Percentiles rank a stretch among this genome's conserved stretches.
These are phyloP conservation scores for Zalaria obscura DNA, from an alignment of 2,329 filamentous ascomycete species.

Conservation along the genomic window DNA sequence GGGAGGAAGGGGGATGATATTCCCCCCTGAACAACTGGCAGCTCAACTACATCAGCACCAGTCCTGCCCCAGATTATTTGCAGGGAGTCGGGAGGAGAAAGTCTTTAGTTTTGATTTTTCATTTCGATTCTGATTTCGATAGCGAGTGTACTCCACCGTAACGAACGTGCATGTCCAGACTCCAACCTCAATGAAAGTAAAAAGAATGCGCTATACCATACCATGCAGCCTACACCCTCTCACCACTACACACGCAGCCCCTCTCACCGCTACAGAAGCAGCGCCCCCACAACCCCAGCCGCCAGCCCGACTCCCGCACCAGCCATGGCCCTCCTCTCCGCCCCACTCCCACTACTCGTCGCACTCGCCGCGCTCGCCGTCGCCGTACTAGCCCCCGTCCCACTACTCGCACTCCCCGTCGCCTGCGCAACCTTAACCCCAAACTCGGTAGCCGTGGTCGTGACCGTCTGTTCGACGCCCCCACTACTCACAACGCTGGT, in stretches of 20 bases:
- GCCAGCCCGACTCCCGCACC: constrained; percentile 14
- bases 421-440: constrained; percentile 16
- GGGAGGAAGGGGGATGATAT: too few species aligned
- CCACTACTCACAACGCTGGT: constrained; percentile 12
- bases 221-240: too few species aligned
- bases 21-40: too few species aligned
- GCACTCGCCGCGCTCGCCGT: constrained; percentile 6
- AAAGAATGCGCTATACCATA: too few species aligned
- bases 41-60: too few species aligned
- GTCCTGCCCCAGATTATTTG: too few species aligned
- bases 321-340: constrained; percentile 10
- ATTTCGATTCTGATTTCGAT: too few species aligned
- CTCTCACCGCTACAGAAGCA: constrained; percentile 17
- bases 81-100: too few species aligned
- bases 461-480: constrained; percentile 9
- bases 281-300: constrained; percentile 16
- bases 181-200: too few species aligned
- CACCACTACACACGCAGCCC: constrained; percentile 13
- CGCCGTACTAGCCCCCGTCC: constrained; percentile 1
- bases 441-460: constrained; percentile 12
- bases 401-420: constrained; percentile 4
- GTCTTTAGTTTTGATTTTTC: too few species aligned
- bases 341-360: constrained; percentile 10
- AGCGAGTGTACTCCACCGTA: too few species aligned
- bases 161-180: too few species aligned